Evolutionary conservation across 441 rosid species (phyloP), one percentile per base, ranked within the genome.

Genomic region (Arabidopsis lyrata): DNA sequence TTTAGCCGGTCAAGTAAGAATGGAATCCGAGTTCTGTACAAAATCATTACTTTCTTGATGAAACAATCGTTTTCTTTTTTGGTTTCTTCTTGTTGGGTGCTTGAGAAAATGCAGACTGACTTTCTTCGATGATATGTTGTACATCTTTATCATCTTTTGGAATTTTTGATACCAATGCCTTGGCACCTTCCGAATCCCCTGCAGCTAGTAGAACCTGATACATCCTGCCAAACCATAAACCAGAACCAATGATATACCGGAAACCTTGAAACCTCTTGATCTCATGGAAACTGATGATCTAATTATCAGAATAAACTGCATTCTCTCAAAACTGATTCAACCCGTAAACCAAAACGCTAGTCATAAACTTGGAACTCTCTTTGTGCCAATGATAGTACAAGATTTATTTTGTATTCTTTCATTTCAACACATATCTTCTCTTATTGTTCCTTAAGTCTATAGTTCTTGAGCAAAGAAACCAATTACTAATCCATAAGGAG

Each of bases 161-260:
- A 22, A 92, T 90, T 65, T 81, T 79, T 5, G 66, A 22, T 48
- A 79, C 82, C 66, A 95, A 9, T 15, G 20, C 50, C 16, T 74
- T 58, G 16, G 96, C 95, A 24, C 81, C 69, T 64, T 67, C 66
- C 13, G 4, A 53, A 72, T 86, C 87, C 32, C 95, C 92, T 16
- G 82, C 79, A 64, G 89, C 93, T 82, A 93, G 62, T 75, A 87
- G 82, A 41, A 82, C 97, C 76, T 90, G 91, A 82, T 91, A 88
- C 98, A 95, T 91, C 89, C 98, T 95, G 88, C 85, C 71, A 53
- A n/a, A 36, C 63, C 58, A 70, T 24, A 64, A 58, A 71, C 66
- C 66, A 35, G 15, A 70, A 78, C 44, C 11, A 67, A 31, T 41
- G 35, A 58, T 38, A 61, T 41, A 15, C 4, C 0, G 38, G 3